A percentile compares a stretch with the other conserved stretches of the same genome.
Evolutionary conservation across 2,329 filamentous ascomycete genomes (phyloP).

Genomic region (Aureobasidium sp.): DNA sequence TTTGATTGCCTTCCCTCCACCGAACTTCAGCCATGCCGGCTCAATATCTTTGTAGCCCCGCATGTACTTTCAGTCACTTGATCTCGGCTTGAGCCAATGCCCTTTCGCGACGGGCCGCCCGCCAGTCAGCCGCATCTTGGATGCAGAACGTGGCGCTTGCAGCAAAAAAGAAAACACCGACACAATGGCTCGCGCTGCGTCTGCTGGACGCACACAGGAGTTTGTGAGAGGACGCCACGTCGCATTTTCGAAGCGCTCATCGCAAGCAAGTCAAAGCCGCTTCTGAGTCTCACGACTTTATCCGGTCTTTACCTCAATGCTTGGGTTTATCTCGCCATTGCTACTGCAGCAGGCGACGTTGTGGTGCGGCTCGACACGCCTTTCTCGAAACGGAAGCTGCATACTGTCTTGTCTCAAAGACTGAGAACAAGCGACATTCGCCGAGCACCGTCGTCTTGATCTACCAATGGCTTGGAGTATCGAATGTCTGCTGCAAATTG

Average conservation of each 20-base stretch:
- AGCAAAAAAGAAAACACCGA: not conserved
- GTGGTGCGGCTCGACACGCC: not conserved
- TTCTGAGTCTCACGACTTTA: not conserved
- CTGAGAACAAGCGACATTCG: not conserved
- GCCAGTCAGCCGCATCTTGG: constrained; percentile 16
- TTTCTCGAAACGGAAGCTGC: not conserved
- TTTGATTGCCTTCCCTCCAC: constrained; percentile 2
- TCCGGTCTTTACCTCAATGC: not conserved
- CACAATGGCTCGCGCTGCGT: not conserved
- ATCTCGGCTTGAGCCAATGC: constrained; percentile 38
- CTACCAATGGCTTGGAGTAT: not conserved
- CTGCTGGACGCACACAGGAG: not conserved
- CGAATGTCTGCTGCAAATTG: not conserved
- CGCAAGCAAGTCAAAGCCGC: not conserved
- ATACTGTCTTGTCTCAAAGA: not conserved
- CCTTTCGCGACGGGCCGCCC: constrained; percentile 19
- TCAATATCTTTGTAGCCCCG: constrained; percentile 32
- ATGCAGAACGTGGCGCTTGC: constrained; percentile 12
- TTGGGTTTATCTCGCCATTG: not conserved
- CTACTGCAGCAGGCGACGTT: not conserved
- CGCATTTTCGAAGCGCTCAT: constrained; percentile 3
- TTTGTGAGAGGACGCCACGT: constrained; percentile 9
- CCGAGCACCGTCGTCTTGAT: not conserved
- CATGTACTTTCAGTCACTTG: constrained; percentile 57
- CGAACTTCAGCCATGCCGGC: constrained; percentile 3